Evolutionary conservation across 306 rosid species (phyloP).

Genomic region (Glycine tomentella): DNA sequence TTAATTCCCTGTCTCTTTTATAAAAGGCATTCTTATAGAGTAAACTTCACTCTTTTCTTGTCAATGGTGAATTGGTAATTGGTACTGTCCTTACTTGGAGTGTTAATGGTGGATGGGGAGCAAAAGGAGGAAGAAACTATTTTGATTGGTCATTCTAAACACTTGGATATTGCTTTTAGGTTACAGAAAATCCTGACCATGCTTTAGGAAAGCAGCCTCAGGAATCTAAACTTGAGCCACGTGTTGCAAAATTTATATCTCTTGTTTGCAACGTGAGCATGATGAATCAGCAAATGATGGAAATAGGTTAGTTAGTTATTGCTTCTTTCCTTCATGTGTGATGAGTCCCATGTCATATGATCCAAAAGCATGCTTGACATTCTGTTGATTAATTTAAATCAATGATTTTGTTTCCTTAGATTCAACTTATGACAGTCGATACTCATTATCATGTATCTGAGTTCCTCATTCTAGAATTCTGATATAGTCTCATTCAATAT

Average conservation of each 20-base stretch:
- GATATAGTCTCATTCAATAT: conserved; percentile 11
- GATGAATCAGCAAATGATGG: conserved; percentile 98
- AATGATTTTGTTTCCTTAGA: conserved; percentile 5
- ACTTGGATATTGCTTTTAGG: conserved; percentile 59
- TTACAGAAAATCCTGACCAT: conserved; percentile 48
- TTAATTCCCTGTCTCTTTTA: conserved; percentile 13
- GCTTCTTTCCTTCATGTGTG: too few relatives aligned
- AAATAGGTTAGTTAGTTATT: too few relatives aligned
- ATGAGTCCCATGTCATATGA: too few relatives aligned
- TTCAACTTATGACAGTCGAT: conserved; percentile 5
- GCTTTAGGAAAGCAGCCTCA: conserved; percentile 64
- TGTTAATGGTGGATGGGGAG: conserved; percentile 10
- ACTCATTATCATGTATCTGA: background rate
- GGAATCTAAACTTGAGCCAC: conserved; percentile 76
- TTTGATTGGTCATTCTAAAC: conserved; percentile 39
- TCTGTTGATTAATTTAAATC: conserved; percentile 33
- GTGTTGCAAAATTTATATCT: conserved; percentile 82
- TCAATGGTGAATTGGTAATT: background rate
- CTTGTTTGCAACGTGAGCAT: conserved; percentile 89
- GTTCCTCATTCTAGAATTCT: conserved; percentile 4
- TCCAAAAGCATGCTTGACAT: too few relatives aligned
- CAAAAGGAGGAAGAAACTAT: conserved; percentile 6
- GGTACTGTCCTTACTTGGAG: conserved; percentile 31
- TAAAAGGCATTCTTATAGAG: conserved; percentile 5
- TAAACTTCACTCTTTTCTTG: conserved; percentile 9